Evolutionary conservation across 768 basidiomycete species (phyloP), one percentile per base, ranked within the genome.

Genomic region (Multifurca ochricompacta): DNA sequence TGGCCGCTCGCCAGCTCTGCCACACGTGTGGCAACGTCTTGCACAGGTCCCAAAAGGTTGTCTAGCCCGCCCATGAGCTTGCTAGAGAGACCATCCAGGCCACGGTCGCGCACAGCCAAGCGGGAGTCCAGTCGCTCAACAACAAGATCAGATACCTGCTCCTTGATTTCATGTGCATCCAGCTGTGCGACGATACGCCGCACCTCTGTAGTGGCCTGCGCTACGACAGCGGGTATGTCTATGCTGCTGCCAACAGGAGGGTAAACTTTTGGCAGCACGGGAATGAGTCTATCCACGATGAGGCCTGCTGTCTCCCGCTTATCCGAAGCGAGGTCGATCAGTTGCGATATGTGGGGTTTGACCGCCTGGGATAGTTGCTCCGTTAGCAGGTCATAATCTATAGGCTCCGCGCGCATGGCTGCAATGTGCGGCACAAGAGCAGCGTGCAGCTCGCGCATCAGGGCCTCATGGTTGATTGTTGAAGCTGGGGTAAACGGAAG

Each of bases 241-340:
- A 75, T 37, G 19, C 23, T 6, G 18, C 67, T 59, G 25, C 74
- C 63, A 6, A 67, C 45, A 9, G 65, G 55, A 10, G 63, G 63
- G 42, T 52, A 73, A 57, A 55, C 70, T 58, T 44, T 70, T 46
- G 82, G 82, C 16, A 91, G 63, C 51, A 87, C 65, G 9, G 90
- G 90, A 5, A 82, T 53, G 35, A 92, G 77, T 19, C 78, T 73
- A 48, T 91, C 79, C 27, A 90, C 79, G 54, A 92, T 92, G 37
- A 92, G 77, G 6, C 78, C 75, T 3, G 90, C 90, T 3, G 90
- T 92, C 68, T 92, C 90, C 32, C 87, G 78, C 66, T 92, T 92
- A 66, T 92, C 90, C 0, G 87, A 89, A 25, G 90, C 84, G 45
- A 92, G 77, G 65, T 92, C 90, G 58, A 92, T 92, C 55, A 92